Base-by-base conservation (phyloP, 202 grass and related monocot genomes). In the Hordeum pubiflorum region DNA sequence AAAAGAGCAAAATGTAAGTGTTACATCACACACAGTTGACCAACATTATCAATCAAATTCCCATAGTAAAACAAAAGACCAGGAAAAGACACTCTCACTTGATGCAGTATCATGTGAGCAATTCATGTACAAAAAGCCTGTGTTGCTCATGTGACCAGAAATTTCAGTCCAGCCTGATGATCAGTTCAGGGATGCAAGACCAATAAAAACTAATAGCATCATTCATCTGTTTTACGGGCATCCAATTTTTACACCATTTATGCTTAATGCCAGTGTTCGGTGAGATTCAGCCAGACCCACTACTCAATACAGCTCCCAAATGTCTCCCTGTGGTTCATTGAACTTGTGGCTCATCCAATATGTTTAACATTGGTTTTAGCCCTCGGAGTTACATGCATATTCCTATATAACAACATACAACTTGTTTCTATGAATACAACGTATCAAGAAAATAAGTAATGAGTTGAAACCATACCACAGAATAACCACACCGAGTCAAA, bases 401-500 rank as follows among this genome's bases (percentile, higher is more conserved):
- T 79, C 9, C 24, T 76, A 79, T 34, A 67, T 43, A 11, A 56
- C 58, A 69, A 33, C 24, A 55, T 54, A 75, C 0, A 62, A 75
- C 5, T 41, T 22, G 18, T 33, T 48, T 41, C 54, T 26, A 72
- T 24, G 2, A 79, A 80, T 36, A 10, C 26, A 54, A 79, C 73
- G 3, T 64, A 12, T 57, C 22, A 59, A 75, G 10, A 2, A 86
- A 78, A 69, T 43, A 37, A 58, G 14, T 37, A 80, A 63, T 57
- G 39, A 72, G 10, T 70, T 46, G 83, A 75, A 64, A 88, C 81
- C 83, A 87, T 88, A 97, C 94, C 79, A 97, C 88, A 75, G 94
- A 97, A 87, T 91, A 97, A 86, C 94, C 92, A 70, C 77, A 87
- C 33, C 92, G 90, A 84, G 94, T 97, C 86, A 97, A 94, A 77